phyloP scores from a whole-genome alignment of 805 yeast genomes.

The Pichia scutulata region DNA sequence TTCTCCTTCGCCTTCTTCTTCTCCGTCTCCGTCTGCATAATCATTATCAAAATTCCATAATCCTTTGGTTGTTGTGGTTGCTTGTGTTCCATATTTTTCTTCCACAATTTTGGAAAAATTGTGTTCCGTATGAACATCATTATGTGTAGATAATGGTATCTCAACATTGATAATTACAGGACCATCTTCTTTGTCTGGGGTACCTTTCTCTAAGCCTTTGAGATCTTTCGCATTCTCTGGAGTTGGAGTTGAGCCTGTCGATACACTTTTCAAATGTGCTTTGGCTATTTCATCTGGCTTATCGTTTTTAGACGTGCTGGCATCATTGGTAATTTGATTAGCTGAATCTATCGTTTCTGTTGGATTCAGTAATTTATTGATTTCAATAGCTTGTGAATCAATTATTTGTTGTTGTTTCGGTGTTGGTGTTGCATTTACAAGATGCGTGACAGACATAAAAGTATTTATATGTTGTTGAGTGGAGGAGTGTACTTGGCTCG shows the following conservation, averaged over 20 bases:
- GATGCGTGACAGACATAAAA: neutral
- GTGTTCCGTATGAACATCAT: conserved; percentile 56
- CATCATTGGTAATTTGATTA: neutral
- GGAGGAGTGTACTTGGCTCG: no score
- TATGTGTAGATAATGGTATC: conserved; percentile 32
- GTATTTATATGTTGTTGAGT: neutral
- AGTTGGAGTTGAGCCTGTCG: neutral
- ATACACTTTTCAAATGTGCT: neutral
- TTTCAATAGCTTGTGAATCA: neutral
- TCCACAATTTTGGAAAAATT: conserved; percentile 71
- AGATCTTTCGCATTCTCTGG: neutral
- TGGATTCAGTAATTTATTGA: neutral
- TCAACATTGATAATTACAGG: conserved; percentile 14
- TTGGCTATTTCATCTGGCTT: neutral
- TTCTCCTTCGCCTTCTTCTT: conserved; percentile 28
- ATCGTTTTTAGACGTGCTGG: neutral
- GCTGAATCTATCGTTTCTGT: neutral
- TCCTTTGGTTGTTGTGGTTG: conserved; percentile 36
- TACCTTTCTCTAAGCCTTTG: neutral
- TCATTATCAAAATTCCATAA: conserved; percentile 38
- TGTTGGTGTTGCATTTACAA: neutral
- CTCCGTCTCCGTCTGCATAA: conserved; percentile 28
- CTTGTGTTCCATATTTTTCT: conserved; percentile 77
- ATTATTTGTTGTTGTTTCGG: neutral
- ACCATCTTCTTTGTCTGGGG: neutral